These are phyloP conservation scores for Colletotrichum cereale DNA, from an alignment of 2,329 filamentous ascomycete species.

Conservation along the genomic window DNA sequence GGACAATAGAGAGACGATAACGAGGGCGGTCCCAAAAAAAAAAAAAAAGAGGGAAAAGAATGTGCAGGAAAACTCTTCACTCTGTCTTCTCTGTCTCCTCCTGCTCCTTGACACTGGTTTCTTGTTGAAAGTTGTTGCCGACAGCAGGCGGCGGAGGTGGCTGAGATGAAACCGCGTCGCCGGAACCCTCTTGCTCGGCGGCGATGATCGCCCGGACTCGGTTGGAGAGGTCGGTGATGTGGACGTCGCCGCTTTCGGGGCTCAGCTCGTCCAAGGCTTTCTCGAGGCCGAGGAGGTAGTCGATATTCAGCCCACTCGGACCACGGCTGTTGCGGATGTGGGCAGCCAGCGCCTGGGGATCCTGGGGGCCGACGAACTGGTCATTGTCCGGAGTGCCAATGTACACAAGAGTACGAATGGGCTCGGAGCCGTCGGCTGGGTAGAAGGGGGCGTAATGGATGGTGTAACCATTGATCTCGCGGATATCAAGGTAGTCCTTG, in stretches of 20 bases:
- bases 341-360: conserved; percentile 80
- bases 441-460: conserved; percentile 92
- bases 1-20: background rate
- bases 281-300: conserved; percentile 89
- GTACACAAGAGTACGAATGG: conserved; percentile 79
- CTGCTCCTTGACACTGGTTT: conserved; percentile 58
- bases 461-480: conserved; percentile 97
- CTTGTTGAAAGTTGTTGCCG: conserved; percentile 43
- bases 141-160: conserved; percentile 19
- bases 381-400: conserved; percentile 94
- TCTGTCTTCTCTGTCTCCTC: conserved; percentile 68
- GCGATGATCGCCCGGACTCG: conserved; percentile 75
- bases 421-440: conserved; percentile 60
- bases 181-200: conserved; percentile 43
- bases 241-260: conserved; percentile 81
- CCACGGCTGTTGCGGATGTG: conserved; percentile 84
- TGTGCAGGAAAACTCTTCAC: conserved; percentile 42
- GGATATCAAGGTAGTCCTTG: conserved; percentile 90
- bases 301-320: conserved; percentile 88
- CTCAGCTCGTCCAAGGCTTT: conserved; percentile 79
- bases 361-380: conserved; percentile 89
- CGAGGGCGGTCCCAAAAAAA: conserved; percentile 7
- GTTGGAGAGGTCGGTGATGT: conserved; percentile 84
- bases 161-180: conserved; percentile 4
- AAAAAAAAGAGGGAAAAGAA: conserved; percentile 10